Evolutionary conservation across 2,329 filamentous ascomycete genomes (phyloP).

Genomic region (Cladosporium sp.): DNA sequence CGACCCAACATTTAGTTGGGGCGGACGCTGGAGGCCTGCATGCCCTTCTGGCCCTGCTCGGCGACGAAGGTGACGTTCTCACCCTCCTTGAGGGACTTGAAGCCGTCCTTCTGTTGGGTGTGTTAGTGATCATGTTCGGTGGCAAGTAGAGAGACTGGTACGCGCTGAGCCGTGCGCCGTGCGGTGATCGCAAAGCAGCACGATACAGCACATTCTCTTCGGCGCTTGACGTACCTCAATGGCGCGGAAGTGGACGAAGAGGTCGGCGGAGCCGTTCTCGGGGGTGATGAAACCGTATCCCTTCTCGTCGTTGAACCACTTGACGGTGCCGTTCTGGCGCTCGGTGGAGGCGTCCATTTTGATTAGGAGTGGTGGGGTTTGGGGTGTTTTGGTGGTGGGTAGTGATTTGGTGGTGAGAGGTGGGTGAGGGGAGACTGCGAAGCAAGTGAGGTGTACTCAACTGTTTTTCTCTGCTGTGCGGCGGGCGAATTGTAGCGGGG

Average conservation of each 20-base stretch:
- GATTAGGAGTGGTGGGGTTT: background rate
- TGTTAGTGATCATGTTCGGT: background rate
- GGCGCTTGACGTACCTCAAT: constrained; percentile 8
- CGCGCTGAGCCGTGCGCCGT: background rate
- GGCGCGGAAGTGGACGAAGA: constrained; percentile 15
- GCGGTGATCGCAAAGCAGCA: background rate
- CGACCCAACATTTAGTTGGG: background rate
- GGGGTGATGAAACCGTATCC: constrained; percentile 14
- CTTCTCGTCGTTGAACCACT: constrained; percentile 15
- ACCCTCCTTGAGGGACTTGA: constrained; percentile 14
- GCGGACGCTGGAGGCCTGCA: constrained; percentile 12
- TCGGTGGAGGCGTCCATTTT: constrained; percentile 11
- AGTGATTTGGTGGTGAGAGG: background rate
- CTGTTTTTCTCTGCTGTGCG: constrained; percentile 4
- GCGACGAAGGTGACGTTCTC: constrained; percentile 12
- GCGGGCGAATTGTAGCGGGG: constrained; percentile 6
- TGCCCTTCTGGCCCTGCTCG: constrained; percentile 15
- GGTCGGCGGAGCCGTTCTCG: constrained; percentile 14
- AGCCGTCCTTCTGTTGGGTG: constrained; percentile 7
- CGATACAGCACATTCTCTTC: background rate
- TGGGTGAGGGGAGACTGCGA: background rate
- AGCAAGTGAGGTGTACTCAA: background rate
- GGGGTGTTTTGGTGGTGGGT: constrained; percentile 3
- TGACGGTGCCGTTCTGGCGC: constrained; percentile 14
- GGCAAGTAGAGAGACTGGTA: background rate